Base-by-base conservation (phyloP, 1,284 basidiomycete species). In the Volvariella surrecta region DNA sequence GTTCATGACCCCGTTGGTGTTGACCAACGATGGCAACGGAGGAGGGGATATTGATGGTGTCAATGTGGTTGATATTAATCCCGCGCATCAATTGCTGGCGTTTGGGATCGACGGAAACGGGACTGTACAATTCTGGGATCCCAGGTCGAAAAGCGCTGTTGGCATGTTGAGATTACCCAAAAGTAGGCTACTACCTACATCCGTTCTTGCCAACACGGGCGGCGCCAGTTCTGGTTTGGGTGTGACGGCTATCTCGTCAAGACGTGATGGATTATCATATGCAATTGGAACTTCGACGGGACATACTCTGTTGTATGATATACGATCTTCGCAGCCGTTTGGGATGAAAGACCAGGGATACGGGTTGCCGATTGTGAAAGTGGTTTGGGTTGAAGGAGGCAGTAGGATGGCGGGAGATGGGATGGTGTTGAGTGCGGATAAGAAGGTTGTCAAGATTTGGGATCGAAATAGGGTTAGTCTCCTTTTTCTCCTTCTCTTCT, bases 301-400 rank as follows among this genome's bases (percentile, higher is more conserved):
- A 0, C 93, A 98, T 58, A 92, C 92, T 0, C 67, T 99, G 4
- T 69, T 99, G 4, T 99, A 98, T 62, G 96, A 99, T 57, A 77
- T 99, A 49, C 86, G 96, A 40, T 83, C 89, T 20, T 73, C 83
- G 3, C 74, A 74, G 18, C 85, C 90, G 7, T 93, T 89, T 53
- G 89, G 89, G 2, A 66, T 82, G 48, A 99, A 99, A 59, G 96
- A 99, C 59, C 95, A 99, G 63, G 96, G 96, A 1, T 99, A 99
- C 55, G 93, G 95, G 2, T 66, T 99, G 34, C 87, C 94, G 0
- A 77, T 99, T 39, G 89, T 88, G 58, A 85, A 75, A 44, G 77
- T 99, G 2, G 64, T 73, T 24, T 99, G 96, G 96, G 79, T 97
- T 19, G 87, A 93, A 53, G 91, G 89, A 30, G 84, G 88, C 9